Evolutionary conservation across 345 rosid species (phyloP).

Genomic region (Hibiscus tridactylites): DNA sequence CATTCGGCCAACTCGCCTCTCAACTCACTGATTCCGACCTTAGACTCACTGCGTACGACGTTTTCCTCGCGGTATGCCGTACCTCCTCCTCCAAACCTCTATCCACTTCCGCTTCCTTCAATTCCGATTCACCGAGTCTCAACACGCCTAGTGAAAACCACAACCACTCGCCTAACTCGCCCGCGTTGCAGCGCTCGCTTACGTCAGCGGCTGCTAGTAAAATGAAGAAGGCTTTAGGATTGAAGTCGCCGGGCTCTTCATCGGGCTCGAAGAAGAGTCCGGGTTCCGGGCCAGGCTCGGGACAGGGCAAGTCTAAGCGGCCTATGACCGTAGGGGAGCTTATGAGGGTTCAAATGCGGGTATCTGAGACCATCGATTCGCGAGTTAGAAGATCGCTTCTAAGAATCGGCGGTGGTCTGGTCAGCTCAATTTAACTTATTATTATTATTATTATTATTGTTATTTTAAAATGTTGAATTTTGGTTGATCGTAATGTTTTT

Average conservation of each 20-base stretch:
- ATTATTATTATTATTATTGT: not conserved
- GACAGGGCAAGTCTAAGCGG: constrained; percentile 48
- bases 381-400: constrained; percentile 82
- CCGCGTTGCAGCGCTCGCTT: constrained; percentile 62
- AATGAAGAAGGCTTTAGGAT: constrained; percentile 90
- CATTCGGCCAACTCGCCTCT: constrained; percentile 61
- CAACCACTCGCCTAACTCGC: constrained; percentile 27
- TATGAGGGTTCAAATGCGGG: constrained; percentile 86
- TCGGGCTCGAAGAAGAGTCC: constrained; percentile 50
- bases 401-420: constrained; percentile 87
- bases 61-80: constrained; percentile 80
- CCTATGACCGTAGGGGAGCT: constrained; percentile 80
- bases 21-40: constrained; percentile 77
- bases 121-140: constrained; percentile 37
- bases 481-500: not conserved
- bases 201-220: constrained; percentile 90
- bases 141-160: constrained; percentile 10
- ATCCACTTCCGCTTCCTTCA: constrained; percentile 25
- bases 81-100: constrained; percentile 79
- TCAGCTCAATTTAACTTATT: constrained; percentile 20
- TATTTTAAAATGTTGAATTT: not conserved
- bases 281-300: constrained; percentile 53
- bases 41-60: constrained; percentile 77
- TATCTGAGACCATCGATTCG: constrained; percentile 67
- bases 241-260: constrained; percentile 35